Percentiles rank a stretch among this genome's conserved stretches.
Evolutionary conservation across 177 flowering plant species (phyloP).

Genomic region (Vitis hybrid): DNA sequence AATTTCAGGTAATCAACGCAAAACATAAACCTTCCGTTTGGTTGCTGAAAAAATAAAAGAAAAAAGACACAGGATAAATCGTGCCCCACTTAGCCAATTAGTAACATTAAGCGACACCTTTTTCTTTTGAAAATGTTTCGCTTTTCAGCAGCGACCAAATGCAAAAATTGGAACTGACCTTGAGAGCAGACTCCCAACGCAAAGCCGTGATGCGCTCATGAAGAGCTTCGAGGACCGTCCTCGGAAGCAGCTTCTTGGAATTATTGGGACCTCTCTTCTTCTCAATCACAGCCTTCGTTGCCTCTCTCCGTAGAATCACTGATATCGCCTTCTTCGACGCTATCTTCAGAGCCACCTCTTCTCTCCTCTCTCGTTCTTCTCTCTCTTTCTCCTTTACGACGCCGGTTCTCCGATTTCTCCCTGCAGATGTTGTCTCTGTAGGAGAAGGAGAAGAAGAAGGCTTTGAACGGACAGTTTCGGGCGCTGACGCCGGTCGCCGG

Average conservation of each 20-base stretch:
- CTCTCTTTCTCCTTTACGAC: conserved; percentile 32
- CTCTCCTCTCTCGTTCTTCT: conserved; percentile 63
- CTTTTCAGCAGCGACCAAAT: too few species aligned
- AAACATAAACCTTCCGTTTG: too few species aligned
- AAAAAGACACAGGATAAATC: too few species aligned
- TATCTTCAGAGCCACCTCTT: conserved; percentile 71
- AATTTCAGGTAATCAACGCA: too few species aligned
- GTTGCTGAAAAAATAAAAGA: too few species aligned
- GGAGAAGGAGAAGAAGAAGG: neutral
- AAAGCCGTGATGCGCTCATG: conserved; percentile 84
- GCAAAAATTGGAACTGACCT: conserved; percentile 37
- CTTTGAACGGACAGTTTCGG: neutral
- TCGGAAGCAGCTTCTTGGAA: conserved; percentile 74
- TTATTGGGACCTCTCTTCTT: conserved; percentile 63
- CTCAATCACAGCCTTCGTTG: conserved; percentile 86
- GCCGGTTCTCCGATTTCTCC: conserved; percentile 2
- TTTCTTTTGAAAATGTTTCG: too few species aligned
- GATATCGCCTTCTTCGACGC: conserved; percentile 91
- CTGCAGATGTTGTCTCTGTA: neutral
- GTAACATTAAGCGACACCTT: too few species aligned
- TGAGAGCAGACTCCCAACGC: conserved; percentile 96
- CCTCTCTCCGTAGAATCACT: conserved; percentile 77
- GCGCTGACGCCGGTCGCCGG: neutral
- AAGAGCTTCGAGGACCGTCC: conserved; percentile 91
- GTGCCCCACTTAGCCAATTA: too few species aligned